Conservation (phyloP, 768 basidiomycete species). For the Pisolithus orientalis region DNA sequence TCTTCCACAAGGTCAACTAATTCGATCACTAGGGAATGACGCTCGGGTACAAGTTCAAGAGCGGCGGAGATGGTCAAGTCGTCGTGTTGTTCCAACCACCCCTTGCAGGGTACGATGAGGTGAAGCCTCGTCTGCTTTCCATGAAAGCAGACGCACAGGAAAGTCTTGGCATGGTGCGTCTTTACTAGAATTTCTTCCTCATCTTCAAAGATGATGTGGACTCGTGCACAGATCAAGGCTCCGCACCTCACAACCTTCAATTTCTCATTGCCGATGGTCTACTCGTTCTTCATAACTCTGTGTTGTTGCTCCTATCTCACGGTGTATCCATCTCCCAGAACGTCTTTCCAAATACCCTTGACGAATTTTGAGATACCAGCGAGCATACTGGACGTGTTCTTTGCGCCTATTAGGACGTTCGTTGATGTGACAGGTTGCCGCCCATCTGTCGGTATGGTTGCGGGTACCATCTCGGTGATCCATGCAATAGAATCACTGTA, state of each 20-base stretch:
- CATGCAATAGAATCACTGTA: slow-evolving; percentile 26
- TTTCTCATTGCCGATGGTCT: slow-evolving; percentile 34
- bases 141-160: slow-evolving; percentile 83
- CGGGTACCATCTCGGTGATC: slow-evolving; percentile 1
- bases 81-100: slow-evolving; percentile 64
- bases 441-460: slow-evolving; percentile 6
- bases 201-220: neutral
- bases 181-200: neutral
- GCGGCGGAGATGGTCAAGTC: slow-evolving; percentile 39
- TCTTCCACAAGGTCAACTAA: neutral
- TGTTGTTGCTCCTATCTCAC: slow-evolving; percentile 12
- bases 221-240: slow-evolving; percentile 44
- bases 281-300: slow-evolving; percentile 8
- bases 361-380: slow-evolving; percentile 10
- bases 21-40: slow-evolving; percentile 52
- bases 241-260: slow-evolving; percentile 57
- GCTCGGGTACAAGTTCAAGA: slow-evolving; percentile 53
- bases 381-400: slow-evolving; percentile 6
- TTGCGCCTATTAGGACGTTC: slow-evolving; percentile 16
- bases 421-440: slow-evolving; percentile 11
- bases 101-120: slow-evolving; percentile 68
- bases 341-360: slow-evolving; percentile 2
- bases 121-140: slow-evolving; percentile 69
- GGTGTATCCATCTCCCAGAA: slow-evolving; percentile 15
- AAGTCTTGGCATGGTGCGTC: slow-evolving; percentile 67